phyloP scores from a whole-genome alignment of 225 moss, liverwort and hornwort species.

The Straminergon stramineum region DNA sequence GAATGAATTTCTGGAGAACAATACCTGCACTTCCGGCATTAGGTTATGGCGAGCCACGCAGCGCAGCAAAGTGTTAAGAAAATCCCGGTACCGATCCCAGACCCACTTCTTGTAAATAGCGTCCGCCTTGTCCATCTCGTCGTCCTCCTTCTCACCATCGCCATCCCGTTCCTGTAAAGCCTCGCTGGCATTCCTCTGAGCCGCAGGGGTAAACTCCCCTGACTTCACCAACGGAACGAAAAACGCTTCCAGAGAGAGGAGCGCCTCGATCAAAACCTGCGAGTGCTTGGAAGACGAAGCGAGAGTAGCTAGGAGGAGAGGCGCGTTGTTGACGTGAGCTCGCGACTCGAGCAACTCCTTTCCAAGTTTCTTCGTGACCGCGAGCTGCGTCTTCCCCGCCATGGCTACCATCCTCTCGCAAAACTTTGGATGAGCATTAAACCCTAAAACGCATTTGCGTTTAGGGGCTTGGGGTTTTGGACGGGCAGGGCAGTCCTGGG shows the following conservation, averaged over 20 bases:
- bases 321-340: constrained; percentile 74
- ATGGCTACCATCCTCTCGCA: constrained; percentile 10
- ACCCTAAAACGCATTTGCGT: neutral
- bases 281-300: neutral
- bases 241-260: constrained; percentile 68
- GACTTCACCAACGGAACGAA: constrained; percentile 63
- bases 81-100: constrained; percentile 73
- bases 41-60: constrained; percentile 30
- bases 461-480: neutral
- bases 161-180: constrained; percentile 8
- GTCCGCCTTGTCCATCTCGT: constrained; percentile 39
- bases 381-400: constrained; percentile 32
- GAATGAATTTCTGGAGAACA: neutral
- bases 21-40: constrained; percentile 39
- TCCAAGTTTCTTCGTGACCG: constrained; percentile 51
- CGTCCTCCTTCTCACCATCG: constrained; percentile 3
- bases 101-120: constrained; percentile 73
- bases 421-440: neutral
- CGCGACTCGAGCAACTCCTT: constrained; percentile 62
- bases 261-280: constrained; percentile 48
- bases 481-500: neutral
- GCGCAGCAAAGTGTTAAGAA: constrained; percentile 44
- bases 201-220: constrained; percentile 45
- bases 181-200: constrained; percentile 33
- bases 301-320: constrained; percentile 59